Base-by-base conservation (phyloP, 2,329 filamentous ascomycete species). In the Whalleya microplaca region DNA sequence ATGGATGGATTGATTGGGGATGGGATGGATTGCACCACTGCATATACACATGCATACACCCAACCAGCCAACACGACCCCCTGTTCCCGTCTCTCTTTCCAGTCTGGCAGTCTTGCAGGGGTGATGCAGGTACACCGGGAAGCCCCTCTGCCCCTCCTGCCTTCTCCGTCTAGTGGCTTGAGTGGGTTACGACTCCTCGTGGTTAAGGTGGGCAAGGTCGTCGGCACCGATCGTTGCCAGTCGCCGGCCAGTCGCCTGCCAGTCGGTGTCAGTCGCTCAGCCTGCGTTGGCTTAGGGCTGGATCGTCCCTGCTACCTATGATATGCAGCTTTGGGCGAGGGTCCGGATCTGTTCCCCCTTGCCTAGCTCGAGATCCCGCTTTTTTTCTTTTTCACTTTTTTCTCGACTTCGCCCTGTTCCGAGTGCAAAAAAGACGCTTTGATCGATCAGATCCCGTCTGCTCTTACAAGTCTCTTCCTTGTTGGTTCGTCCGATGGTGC, bases 21-120 rank as follows among this genome's bases (percentile, higher is more conserved):
- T 61, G 55, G 61, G 48, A 55, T 52, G 53, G 58, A 61, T 55
- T 51, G 20, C 43, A 21, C 43, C 51, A 29, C 43, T 43, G 57
- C 44, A 32, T 20, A 23, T 44, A 48, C 50, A 56, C 51, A 51
- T 20, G 14, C 45, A 41, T 21, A 21, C 18, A 48, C 37, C 41
- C 46, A 41, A 9, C 10, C 41, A 48, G 3, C 10, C 32, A 37
- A 37, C 32, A 6, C 10, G 32, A 16, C 32, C 32, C 27, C 32
- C 32, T 37, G 32, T 14, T 37, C 32, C 32, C 32, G 32, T 37
- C 32, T 37, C 32, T 37, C 32, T 37, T 16, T 6, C 32, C 14
- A 12, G 4, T 12, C 10, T 37, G 3, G 32, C 32, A 12, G 14
- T 3, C 32, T 37, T 14, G 32, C 32, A 37, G 32, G 32, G 32